A percentile compares a stretch with the other conserved stretches of the same genome.
Conservation (phyloP, 2,329 filamentous ascomycete genomes). For the Cordyceps cateniannulata region DNA sequence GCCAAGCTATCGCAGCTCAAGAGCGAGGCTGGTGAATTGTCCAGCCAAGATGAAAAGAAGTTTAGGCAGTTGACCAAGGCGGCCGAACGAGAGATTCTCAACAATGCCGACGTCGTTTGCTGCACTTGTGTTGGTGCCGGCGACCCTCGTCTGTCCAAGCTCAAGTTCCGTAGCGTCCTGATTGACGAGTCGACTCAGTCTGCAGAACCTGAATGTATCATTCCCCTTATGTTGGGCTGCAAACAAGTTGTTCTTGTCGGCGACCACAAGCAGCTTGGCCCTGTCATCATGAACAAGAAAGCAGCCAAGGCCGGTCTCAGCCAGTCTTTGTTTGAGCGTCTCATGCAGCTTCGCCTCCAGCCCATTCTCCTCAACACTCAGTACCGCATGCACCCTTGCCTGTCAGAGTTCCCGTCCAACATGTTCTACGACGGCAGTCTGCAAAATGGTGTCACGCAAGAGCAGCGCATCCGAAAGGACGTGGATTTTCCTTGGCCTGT, state of each 20-base stretch:
- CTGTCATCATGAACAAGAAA: slow-evolving; percentile 99
- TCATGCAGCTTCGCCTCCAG: slow-evolving; percentile 83
- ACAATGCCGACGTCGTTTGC: slow-evolving; percentile 95
- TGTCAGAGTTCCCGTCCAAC: slow-evolving; percentile 96
- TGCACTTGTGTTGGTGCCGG: slow-evolving; percentile 97
- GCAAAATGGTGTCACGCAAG: slow-evolving; percentile 90
- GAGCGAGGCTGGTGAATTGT: slow-evolving; percentile 82
- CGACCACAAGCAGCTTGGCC: slow-evolving; percentile 95
- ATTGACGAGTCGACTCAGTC: slow-evolving; percentile 99
- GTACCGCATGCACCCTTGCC: slow-evolving; percentile 97
- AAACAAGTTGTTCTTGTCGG: slow-evolving; percentile 99
- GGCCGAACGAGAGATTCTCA: slow-evolving; percentile 90
- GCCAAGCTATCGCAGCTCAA: slow-evolving; percentile 91
- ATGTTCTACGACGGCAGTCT: slow-evolving; percentile 99
- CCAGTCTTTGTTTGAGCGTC: slow-evolving; percentile 95
- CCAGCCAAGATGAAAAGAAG: slow-evolving; percentile 95
- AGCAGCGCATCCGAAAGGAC: slow-evolving; percentile 81
- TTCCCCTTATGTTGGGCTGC: slow-evolving; percentile 90
- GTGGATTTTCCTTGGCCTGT: slow-evolving; percentile 99
- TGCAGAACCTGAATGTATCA: slow-evolving; percentile 98
- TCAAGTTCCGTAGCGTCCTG: slow-evolving; percentile 96
- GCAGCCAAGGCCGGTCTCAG: slow-evolving; percentile 95
- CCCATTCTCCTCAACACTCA: slow-evolving; percentile 94
- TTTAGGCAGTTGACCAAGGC: slow-evolving; percentile 92
- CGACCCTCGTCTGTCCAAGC: slow-evolving; percentile 88